Base-by-base conservation (phyloP, 345 rosid genomes). In the Hypericum perforatum region DNA sequence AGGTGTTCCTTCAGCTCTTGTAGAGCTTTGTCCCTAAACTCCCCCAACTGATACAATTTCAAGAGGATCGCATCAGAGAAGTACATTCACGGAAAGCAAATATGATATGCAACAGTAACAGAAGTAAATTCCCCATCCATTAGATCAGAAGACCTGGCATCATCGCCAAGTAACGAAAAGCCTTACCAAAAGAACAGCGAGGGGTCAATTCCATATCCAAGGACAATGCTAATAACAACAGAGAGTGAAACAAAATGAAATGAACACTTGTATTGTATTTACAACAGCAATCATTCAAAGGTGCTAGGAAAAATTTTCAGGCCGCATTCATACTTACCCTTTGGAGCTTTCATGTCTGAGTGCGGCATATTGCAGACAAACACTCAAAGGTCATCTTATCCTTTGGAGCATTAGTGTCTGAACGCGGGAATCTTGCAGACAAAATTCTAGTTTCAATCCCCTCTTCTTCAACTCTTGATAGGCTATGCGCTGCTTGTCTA, bases 391-490 rank as follows among this genome's bases (percentile, higher is more conserved):
- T 22, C 41, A 6, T 59, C 53, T 64, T 74, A 82, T 96, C 86
- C 87, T 72, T 11, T 78, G 92, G 45, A 87, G 92, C 67, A 78
- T 91, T 61, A 84, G 74, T 12, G 82, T 81, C 74, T 82, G 98
- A 60, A 84, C 57, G 61, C 81, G 89, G 49, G 92, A 78, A 69
- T 91, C 95, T 22, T 85, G 96, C 56, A 87, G 89, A 76, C 87
- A 87, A 67, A 91, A 87, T 53, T 87, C 98, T 70, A 91, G 58
- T 76, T 81, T 91, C 78, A 86, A 61, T 49, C 82, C 95, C 60
- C 81, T 78, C 83, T 82, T 91, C 57, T 79, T 91, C 42, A 85
- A 77, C 57, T 91, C 96, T 62, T 87, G 96, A 73, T 82, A 92
- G 41, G 80, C 76, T 63, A 82, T 74, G 11, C 74, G 70, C 59